Evolutionary conservation across 2,329 filamentous ascomycete species (phyloP).

Genomic region (Raffaelea arxii): DNA sequence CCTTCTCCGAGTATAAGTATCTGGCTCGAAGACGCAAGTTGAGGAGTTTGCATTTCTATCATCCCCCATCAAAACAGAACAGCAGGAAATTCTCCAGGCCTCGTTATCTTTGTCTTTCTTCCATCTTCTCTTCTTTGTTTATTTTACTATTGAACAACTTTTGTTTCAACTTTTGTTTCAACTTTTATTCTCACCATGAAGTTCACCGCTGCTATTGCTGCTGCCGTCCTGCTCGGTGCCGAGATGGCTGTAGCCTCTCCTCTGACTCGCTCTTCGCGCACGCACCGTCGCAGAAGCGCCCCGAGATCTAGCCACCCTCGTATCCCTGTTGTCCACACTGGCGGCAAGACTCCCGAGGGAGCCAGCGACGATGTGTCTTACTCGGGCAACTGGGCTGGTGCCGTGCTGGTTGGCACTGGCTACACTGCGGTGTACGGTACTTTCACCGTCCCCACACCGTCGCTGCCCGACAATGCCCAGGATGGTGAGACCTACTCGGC

Average conservation of each 20-base stretch:
- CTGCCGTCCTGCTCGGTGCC: background rate
- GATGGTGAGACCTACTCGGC: slow-evolving; percentile 15
- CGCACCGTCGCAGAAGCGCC: background rate
- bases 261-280: background rate
- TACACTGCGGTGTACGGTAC: slow-evolving; percentile 8
- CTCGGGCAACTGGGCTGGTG: slow-evolving; percentile 29
- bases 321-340: background rate
- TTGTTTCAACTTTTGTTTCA: no score
- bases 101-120: no score
- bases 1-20: no score
- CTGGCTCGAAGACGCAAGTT: no score
- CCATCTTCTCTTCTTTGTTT: no score
- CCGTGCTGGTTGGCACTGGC: slow-evolving; percentile 5
- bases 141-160: no score
- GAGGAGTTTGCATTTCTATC: no score
- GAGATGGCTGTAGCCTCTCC: background rate
- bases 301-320: background rate
- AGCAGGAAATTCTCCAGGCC: no score
- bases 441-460: slow-evolving; percentile 15
- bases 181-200: background rate
- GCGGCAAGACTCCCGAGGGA: background rate
- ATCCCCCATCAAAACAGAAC: no score
- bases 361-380: slow-evolving; percentile 18
- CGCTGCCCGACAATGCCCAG: slow-evolving; percentile 10
- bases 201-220: background rate